phyloP scores from a whole-genome alignment of 192 early-diverging fungal genomes.

The Linderina pennispora region DNA sequence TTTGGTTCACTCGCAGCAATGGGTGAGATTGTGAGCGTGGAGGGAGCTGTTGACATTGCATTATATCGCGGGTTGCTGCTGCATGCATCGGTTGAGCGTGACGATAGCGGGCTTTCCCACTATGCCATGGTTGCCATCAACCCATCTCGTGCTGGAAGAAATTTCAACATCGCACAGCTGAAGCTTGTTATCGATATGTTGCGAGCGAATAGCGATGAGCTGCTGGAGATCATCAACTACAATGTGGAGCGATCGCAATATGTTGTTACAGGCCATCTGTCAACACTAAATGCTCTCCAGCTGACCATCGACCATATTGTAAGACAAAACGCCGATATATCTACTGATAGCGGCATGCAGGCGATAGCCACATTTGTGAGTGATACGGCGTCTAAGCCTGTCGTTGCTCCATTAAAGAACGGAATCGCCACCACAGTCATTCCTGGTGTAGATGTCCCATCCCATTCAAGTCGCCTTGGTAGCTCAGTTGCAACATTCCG shows the following conservation, averaged over 20 bases:
- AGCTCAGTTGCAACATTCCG: conserved; percentile 84
- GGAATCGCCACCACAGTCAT: conserved; percentile 79
- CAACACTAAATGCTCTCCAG: conserved; percentile 67
- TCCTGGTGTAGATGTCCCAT: conserved; percentile 90
- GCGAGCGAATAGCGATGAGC: conserved; percentile 58
- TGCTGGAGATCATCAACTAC: conserved; percentile 93
- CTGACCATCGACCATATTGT: conserved; percentile 65
- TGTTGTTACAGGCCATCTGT: conserved; percentile 79
- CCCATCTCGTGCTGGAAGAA: conserved; percentile 71
- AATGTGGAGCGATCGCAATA: conserved; percentile 94
- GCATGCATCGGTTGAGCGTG: conserved; percentile 83
- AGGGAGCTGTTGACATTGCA: conserved; percentile 78
- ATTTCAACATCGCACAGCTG: conserved; percentile 75
- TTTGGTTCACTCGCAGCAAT: conserved; percentile 86
- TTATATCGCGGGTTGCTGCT: conserved; percentile 96
- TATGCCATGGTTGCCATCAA: conserved; percentile 95
- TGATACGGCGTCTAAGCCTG: too few species aligned
- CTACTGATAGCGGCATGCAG: too few species aligned
- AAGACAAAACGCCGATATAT: too few species aligned
- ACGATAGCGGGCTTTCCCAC: conserved; percentile 56
- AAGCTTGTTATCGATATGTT: conserved; percentile 55
- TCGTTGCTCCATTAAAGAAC: conserved; percentile 26
- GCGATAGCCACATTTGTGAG: too few species aligned
- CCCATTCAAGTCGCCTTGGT: conserved; percentile 85
- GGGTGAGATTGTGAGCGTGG: conserved; percentile 72